Conservation (phyloP, 257 asterid genomes). For the Hygrophila difformis region DNA sequence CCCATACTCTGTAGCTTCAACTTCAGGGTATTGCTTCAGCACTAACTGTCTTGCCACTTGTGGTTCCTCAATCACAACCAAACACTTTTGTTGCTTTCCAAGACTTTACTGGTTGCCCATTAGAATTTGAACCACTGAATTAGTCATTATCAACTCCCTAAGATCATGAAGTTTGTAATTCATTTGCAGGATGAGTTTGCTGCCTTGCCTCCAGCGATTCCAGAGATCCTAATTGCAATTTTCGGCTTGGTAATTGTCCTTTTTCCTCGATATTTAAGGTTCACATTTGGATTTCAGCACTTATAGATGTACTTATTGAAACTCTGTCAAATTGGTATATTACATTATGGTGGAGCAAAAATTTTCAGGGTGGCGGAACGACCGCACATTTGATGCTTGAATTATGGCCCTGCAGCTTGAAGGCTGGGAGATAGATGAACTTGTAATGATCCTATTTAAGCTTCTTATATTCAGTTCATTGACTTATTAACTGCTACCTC, state of each 20-base stretch:
- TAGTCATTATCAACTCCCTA: neutral
- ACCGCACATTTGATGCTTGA: conserved; percentile 76
- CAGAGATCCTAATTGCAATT: conserved; percentile 67
- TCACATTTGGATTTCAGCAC: neutral
- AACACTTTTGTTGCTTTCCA: too few species aligned
- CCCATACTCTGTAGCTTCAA: too few species aligned
- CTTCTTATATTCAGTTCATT: conserved; percentile 1
- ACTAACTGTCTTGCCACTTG: too few species aligned
- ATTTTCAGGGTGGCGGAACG: conserved; percentile 73
- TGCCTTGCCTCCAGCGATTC: conserved; percentile 54
- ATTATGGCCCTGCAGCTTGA: conserved; percentile 72
- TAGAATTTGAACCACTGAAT: neutral
- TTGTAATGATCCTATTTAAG: conserved; percentile 31
- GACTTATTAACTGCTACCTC: neutral
- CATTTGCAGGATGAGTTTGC: conserved; percentile 83
- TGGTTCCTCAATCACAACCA: too few species aligned
- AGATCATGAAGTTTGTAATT: neutral
- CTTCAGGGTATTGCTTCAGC: too few species aligned
- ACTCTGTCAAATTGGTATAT: neutral
- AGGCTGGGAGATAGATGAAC: conserved; percentile 81
- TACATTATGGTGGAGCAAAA: neutral
- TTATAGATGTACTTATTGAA: neutral
- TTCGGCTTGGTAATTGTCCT: conserved; percentile 61
- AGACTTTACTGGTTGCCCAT: neutral
- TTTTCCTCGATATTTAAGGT: conserved; percentile 12